Conservation (phyloP, 2,329 filamentous ascomycete species). For the Hyphodiscus sp. region DNA sequence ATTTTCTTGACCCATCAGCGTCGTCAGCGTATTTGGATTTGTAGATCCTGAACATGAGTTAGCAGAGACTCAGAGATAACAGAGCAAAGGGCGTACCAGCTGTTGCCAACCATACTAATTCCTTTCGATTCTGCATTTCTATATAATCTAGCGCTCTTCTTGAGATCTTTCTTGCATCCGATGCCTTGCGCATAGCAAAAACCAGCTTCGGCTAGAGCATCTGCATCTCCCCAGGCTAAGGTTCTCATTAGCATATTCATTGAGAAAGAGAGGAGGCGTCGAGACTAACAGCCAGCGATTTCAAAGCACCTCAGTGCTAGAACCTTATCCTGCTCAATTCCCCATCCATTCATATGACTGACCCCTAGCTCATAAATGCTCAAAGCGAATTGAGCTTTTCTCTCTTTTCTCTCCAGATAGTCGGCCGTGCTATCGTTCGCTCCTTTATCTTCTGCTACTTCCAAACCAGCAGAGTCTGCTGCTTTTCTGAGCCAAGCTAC, state of each 20-base stretch:
- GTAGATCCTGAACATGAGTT: constrained; percentile 65
- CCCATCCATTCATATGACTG: constrained; percentile 98
- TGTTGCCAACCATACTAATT: constrained; percentile 96
- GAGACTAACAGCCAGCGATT: constrained; percentile 72
- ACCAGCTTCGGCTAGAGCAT: constrained; percentile 88
- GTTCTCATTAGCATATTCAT: constrained; percentile 20
- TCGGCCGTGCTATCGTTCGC: constrained; percentile 57
- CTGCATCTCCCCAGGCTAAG: constrained; percentile 82
- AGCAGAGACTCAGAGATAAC: not conserved
- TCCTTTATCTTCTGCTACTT: constrained; percentile 77
- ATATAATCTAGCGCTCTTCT: constrained; percentile 88
- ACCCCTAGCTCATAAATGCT: constrained; percentile 96
- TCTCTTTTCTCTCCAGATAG: constrained; percentile 66
- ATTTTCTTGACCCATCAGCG: constrained; percentile 24
- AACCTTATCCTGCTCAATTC: constrained; percentile 84
- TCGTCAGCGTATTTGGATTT: constrained; percentile 87
- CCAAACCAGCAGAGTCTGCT: constrained; percentile 73
- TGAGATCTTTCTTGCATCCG: constrained; percentile 92
- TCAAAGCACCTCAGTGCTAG: constrained; percentile 91
- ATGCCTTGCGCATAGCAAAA: constrained; percentile 94
- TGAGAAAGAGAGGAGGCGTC: constrained; percentile 2
- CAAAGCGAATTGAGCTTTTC: constrained; percentile 87
- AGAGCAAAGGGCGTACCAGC: constrained; percentile 62
- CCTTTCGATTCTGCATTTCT: constrained; percentile 86
- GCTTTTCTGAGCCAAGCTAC: constrained; percentile 90